Conservation (phyloP, 2,329 filamentous ascomycete species). For the Colletotrichum destructivum region DNA sequence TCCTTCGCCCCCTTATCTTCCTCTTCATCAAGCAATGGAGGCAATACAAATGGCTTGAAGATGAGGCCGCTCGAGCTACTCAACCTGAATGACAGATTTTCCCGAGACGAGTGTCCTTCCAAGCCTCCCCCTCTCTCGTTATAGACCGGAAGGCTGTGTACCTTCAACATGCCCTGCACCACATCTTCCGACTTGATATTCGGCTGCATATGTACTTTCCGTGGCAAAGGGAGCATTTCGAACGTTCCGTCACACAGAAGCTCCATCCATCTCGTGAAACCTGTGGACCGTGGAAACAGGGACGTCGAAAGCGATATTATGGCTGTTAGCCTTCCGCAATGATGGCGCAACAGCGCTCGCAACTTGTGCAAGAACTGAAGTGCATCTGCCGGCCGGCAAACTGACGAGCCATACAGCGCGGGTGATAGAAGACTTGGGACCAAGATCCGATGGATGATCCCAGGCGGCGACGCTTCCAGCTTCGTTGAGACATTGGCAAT, state of each 20-base stretch:
- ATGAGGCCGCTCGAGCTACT: constrained; percentile 85
- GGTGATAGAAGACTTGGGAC: constrained; percentile 91
- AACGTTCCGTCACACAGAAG: constrained; percentile 87
- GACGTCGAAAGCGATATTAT: constrained; percentile 85
- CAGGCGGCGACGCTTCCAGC: constrained; percentile 70
- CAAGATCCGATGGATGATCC: constrained; percentile 82
- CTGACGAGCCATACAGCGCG: constrained; percentile 81
- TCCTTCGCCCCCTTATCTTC: constrained; percentile 62
- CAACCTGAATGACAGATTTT: constrained; percentile 92
- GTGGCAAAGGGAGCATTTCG: constrained; percentile 82
- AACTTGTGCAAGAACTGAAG: constrained; percentile 87
- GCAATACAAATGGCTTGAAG: constrained; percentile 90
- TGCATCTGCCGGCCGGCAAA: constrained; percentile 79
- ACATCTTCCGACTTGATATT: constrained; percentile 75
- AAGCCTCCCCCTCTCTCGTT: constrained; percentile 90
- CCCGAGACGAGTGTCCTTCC: constrained; percentile 77
- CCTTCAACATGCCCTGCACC: constrained; percentile 87
- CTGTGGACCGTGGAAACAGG: constrained; percentile 82
- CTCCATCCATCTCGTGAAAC: constrained; percentile 89
- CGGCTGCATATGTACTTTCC: constrained; percentile 66
- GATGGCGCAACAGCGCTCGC: constrained; percentile 79
- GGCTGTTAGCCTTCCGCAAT: constrained; percentile 76
- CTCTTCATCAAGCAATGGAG: constrained; percentile 83
- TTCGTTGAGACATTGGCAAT: constrained; percentile 70
- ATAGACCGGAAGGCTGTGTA: constrained; percentile 86